Evolutionary conservation across 1,284 basidiomycete species (phyloP), one percentile per base, ranked within the genome.

Genomic region (Ustilago xerochloae): DNA sequence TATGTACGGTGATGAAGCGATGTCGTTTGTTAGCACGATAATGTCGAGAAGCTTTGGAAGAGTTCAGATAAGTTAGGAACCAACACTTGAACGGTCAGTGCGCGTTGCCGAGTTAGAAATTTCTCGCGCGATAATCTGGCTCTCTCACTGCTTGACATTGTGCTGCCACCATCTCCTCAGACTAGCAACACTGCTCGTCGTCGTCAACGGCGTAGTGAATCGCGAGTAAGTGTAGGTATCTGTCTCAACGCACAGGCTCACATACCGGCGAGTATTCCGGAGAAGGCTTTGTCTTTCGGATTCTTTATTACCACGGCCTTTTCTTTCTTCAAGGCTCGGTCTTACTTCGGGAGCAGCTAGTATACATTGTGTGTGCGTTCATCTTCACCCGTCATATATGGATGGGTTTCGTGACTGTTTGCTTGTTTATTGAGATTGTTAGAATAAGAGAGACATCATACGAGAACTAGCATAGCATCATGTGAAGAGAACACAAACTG

Each of bases 71-170:
- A 13, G 18, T 28, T 24, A 26, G 18, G 24, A 28, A 13, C n/a
- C 43, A 53, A 28, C 9, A 30, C 32, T 32, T 16, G 24, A 36
- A 26, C 22, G 65, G 65, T 68, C 65, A 62, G 56, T 68, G 65
- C 60, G 60, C 65, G 50, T 52, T 22, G n/a, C 8, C 16, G n/a
- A n/a, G n/a, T 57, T 47, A 32, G 16, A 29, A 46, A 30, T 59
- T 39, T 68, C 65, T 62, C 65, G 65, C 51, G 45, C 65, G 65
- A 39, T 32, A 55, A 24, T 15, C 32, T 26, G 18, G 2, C 38
- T 30, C 41, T 47, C 18, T 45, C 22, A n/a, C 22, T 24, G 26
- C 22, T 20, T 24, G 41, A 10, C 13, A n/a, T 43, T 33, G 10
- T 7, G 5, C 10, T 29, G 18, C 26, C 49, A 24, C 20, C 41